Base-by-base conservation (phyloP, 2,329 filamentous ascomycete genomes). In the Thelonectria olida region DNA sequence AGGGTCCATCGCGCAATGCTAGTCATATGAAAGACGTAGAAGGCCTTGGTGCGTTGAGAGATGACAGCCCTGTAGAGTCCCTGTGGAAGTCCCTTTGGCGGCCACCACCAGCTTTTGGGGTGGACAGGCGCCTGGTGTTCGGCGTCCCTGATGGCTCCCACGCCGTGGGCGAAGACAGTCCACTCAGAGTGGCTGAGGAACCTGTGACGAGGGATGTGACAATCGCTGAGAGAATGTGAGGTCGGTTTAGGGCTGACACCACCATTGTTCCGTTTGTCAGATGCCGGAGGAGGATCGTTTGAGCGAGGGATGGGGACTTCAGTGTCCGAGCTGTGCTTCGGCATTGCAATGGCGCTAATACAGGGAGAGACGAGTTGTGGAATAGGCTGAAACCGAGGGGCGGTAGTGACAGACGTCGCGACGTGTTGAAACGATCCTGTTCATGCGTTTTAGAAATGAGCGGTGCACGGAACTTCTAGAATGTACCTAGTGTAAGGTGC, bases 51-150 rank as follows among this genome's bases (percentile, higher is more conserved):
- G 28, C 82, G 81, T 57, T 81, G 74, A 36, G 66, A 67, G 20
- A 85, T 75, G 12, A 83, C 75, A 58, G 85, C 83, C 52, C 75
- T 77, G 67, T 85, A 86, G 4, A 86, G 74, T 0, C 84, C 84
- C 12, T 74, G 75, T 6, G 79, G 79, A 66, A 86, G 79, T 9
- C 83, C 82, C 38, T 74, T 75, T 0, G 82, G 77, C 0, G 83
- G 81, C 79, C 80, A 85, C 64, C 76, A 73, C 66, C 74, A 76
- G 56, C 72, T 76, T 4, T 72, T 78, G 1, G 81, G 79, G 50
- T 82, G 79, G 25, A 81, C 71, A 3, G 82, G 73, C 15, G 70
- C 68, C 38, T 80, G 74, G 9, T 78, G 73, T 63, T 85, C 84
- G n/a, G 73, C 71, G 53, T 83, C 82, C 19, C 68, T 74, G 54